Evolutionary conservation across 352 stramenopile genomes (phyloP).

Genomic region (Globisporangium parvum): DNA sequence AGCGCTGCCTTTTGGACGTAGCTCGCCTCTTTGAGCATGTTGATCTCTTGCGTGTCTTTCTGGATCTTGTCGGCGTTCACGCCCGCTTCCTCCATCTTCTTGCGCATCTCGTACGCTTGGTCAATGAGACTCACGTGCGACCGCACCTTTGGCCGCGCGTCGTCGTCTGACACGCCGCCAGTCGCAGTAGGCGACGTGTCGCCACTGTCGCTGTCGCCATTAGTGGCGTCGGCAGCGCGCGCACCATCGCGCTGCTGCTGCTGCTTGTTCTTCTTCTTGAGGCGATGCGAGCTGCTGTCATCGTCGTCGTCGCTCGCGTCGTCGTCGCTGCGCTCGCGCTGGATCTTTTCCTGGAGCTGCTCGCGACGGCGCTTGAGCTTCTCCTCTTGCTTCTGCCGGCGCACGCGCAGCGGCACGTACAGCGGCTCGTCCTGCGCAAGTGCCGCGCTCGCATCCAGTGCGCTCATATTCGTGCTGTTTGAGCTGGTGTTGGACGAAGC

Average conservation of each 20-base stretch:
- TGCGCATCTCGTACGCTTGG: constrained; percentile 81
- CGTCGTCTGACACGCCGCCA: constrained; percentile 2
- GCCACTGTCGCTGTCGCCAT: constrained; percentile 11
- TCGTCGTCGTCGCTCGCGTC: constrained; percentile 7
- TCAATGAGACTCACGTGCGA: constrained; percentile 76
- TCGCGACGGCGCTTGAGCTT: constrained; percentile 43
- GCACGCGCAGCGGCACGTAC: constrained; percentile 80
- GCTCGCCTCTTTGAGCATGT: constrained; percentile 93
- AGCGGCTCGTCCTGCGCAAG: constrained; percentile 31
- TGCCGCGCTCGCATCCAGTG: not conserved
- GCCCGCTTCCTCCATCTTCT: constrained; percentile 60
- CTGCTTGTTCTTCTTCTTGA: constrained; percentile 3
- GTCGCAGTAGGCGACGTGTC: constrained; percentile 2
- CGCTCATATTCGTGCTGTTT: no score
- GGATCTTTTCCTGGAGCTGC: constrained; percentile 45
- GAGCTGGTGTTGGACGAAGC: no score
- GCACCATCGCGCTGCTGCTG: not conserved
- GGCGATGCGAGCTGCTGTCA: constrained; percentile 3
- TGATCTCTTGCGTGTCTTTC: constrained; percentile 85
- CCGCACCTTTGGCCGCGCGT: constrained; percentile 20
- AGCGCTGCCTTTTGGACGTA: constrained; percentile 96
- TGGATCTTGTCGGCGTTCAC: constrained; percentile 78
- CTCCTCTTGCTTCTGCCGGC: constrained; percentile 63
- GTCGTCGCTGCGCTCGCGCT: constrained; percentile 31
- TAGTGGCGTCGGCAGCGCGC: not conserved